Base-by-base conservation (phyloP, 2,329 filamentous ascomycete genomes). In the Pestalotiopsis sp. region DNA sequence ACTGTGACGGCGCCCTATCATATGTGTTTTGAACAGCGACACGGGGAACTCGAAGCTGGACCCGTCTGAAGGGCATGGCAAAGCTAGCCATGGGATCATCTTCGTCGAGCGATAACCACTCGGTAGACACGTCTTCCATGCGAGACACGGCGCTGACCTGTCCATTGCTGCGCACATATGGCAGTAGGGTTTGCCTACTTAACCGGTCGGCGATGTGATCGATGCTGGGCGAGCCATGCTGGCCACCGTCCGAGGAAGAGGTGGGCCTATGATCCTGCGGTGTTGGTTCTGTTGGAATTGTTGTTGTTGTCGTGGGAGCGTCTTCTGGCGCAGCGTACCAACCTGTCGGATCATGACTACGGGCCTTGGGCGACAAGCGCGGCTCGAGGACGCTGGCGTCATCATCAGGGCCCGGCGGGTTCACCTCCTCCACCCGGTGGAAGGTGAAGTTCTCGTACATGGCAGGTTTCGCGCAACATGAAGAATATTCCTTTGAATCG, bases 371-470 rank as follows among this genome's bases (percentile, higher is more conserved):
- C 14, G 68, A 71, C 31, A 67, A 64, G 9, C 65, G 68, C 27
- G 72, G 70, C 45, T 77, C 73, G 52, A 73, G 69, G 66, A 73
- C 70, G 66, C 68, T 64, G 61, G 63, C 41, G 25, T 69, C 73
- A 68, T 69, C 71, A 52, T 9, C 45, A 52, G 17, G 45, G 45
- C 17, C 17, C 45, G 45, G 14, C 70, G 71, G 73, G 68, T 73
- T 70, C 65, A 71, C 69, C 73, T 72, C 36, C 73, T 72, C 45
- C 45, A 52, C 73, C 69, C 68, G 68, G 60, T 58, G 65, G 70
- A 74, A 72, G 71, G 70, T 71, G 69, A 75, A 74, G 63, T 72
- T 63, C 68, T 72, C 72, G 67, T 73, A 73, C 74, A 76, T 75
- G 66, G 70, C 68, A 52, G 17, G 64, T 69, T 57, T 40, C n/a